Evolutionary conservation across 805 yeast genomes (phyloP).

Genomic region (Isabelozyma rhagii): DNA sequence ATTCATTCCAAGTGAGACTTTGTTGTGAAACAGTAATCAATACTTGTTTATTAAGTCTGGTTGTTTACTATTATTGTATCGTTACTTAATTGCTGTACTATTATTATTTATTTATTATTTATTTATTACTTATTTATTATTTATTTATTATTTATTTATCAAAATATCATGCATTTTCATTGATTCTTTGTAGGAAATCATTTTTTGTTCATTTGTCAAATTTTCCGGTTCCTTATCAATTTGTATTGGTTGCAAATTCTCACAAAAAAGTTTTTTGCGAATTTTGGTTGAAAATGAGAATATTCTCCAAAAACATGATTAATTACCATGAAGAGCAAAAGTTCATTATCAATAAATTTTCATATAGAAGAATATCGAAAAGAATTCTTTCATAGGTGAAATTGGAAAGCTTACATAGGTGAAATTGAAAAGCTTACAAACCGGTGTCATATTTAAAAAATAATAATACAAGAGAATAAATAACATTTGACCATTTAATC

Average conservation of each 20-base stretch:
- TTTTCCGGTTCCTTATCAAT: background rate
- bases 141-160: no score
- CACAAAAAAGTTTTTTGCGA: background rate
- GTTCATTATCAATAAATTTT: no score
- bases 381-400: no score
- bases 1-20: background rate
- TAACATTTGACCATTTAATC: background rate
- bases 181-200: background rate
- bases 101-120: no score
- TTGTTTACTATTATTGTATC: background rate
- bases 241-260: background rate
- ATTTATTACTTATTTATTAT: no score
- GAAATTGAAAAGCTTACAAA: no score
- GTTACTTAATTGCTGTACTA: background rate
- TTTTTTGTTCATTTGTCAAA: background rate
- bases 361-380: no score
- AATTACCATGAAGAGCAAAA: no score
- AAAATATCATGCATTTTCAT: background rate
- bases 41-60: background rate
- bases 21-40: background rate
- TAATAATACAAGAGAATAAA: background rate
- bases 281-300: no score
- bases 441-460: background rate
- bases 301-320: background rate
- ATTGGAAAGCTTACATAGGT: no score